phyloP scores from a whole-genome alignment of 257 asterid genomes.

The Salvia miltiorrhiza region DNA sequence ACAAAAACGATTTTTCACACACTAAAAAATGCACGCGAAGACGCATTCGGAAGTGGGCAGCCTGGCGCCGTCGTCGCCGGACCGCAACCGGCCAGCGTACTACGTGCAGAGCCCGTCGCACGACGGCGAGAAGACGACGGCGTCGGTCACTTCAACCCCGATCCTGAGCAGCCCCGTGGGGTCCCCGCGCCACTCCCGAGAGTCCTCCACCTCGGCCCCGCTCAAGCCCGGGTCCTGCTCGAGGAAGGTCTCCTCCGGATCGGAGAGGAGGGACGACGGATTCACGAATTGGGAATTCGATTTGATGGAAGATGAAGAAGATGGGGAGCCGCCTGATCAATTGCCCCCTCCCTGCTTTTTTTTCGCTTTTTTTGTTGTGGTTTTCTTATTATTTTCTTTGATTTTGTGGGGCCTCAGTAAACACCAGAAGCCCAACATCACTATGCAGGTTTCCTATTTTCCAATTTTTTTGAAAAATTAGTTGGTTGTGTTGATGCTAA shows the following conservation, averaged over 20 bases:
- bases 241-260: conserved; percentile 53
- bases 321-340: conserved; percentile 26
- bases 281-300: conserved; percentile 42
- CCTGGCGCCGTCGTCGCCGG: conserved; percentile 81
- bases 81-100: conserved; percentile 58
- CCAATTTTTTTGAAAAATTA: too few species aligned
- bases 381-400: conserved; percentile 56
- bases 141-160: conserved; percentile 75
- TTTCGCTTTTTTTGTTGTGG: conserved; percentile 46
- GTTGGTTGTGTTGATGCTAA: not conserved
- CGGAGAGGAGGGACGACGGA: conserved; percentile 35
- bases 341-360: conserved; percentile 53
- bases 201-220: conserved; percentile 78
- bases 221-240: conserved; percentile 43
- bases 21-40: conserved; percentile 59
- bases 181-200: conserved; percentile 85
- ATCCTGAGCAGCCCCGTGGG: conserved; percentile 60
- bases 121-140: conserved; percentile 78
- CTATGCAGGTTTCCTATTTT: conserved; percentile 46
- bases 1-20: not conserved
- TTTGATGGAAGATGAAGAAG: conserved; percentile 63
- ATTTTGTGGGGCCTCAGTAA: conserved; percentile 61
- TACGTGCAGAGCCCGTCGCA: conserved; percentile 93
- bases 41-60: conserved; percentile 81
- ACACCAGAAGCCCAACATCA: conserved; percentile 56